Base-by-base conservation (phyloP, 331 rosid species). In the Spiraea crenata region DNA sequence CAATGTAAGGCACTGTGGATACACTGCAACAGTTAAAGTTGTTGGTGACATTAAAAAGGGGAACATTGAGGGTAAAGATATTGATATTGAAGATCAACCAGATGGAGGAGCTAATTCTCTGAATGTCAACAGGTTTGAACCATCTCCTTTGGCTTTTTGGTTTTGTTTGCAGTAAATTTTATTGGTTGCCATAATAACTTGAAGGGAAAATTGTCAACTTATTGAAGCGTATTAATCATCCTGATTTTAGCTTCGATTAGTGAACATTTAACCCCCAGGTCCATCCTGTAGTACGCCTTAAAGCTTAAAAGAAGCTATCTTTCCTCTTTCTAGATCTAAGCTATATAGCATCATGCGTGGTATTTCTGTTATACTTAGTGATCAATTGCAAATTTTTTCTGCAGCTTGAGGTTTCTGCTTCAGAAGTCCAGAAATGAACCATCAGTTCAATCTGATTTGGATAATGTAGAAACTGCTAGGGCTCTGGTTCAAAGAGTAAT, bases 41-140 rank as follows among this genome's bases (percentile, higher is more conserved):
- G 85, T 84, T 19, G 92, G 90, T 57, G 81, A 89, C 34, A 85
- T 79, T 58, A 89, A 83, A 74, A 59, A 47, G 68, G 87, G 79
- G 70, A 88, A 78, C 77, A 77, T 46, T 64, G 85, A 83, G 82
- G 80, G 63, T 62, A 87, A 79, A 64, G 90, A 89, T 64, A 79
- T 89, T 55, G 78, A 89, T 62, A 82, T 91, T 66, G 96, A 87
- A 20, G 97, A 91, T 79, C 99, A 83, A 69, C 93, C 84, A 63
- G 89, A 89, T 50, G 97, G 97, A 79, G 99, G 99, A 5, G 99
- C 93, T 20, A 95, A 95, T 82, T 84, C 96, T 79, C 96, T 95
- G 54, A 95, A 89, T 73, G 59, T 86, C 61, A 95, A 95, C 80
- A 95, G 99, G 99, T 93, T 72, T 72, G 83, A 71, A 79, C 61